Base-by-base conservation (phyloP, 2,329 filamentous ascomycete species). In the Alternaria angustiovoidea region DNA sequence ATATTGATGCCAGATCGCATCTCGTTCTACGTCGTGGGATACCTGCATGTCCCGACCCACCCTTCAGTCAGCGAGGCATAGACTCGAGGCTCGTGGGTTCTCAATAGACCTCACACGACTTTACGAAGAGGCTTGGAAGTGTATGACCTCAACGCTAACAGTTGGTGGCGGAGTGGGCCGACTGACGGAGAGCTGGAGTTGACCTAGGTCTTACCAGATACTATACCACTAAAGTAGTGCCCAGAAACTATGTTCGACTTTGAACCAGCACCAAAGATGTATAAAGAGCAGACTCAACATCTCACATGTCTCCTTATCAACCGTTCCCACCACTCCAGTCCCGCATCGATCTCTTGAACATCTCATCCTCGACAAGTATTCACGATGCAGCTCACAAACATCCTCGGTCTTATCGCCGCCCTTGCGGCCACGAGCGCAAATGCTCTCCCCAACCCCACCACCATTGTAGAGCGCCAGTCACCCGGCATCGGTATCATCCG, bases 381-480 rank as follows among this genome's bases (percentile, higher is more conserved):
- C 20, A 55, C 14, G 32, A 62, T 62, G 59, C 48, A 54, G 11
- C 24, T 58, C 44, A 59, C 30, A 38, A 51, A 41, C 36, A 18
- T 58, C 34, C 42, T 62, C 32, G 18, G 54, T n/a, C 38, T 58
- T 9, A 14, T 47, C n/a, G 11, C 44, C 36, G 36, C 44, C 24
- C 20, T 46, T 36, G 49, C 49, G 7, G 59, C 59, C n/a, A 54
- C 36, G 9, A 32, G 20, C 30, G 36, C 44, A 18, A 36, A 11
- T 12, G 59, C 59, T 14, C 32, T 30, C 7, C 52, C 46, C 30
- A 46, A 54, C 16, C 54, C 38, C 42, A 34, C 38, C 7, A 24
- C 26, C 22, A 22, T 38, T 16, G 20, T 22, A 3, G 20, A 38
- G n/a, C 48, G 46, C 7, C 48, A 39, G 16, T 30, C 42, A 24